A percentile compares a stretch with the other conserved stretches of the same genome.
Conservation (phyloP, 2,329 filamentous ascomycete genomes). For the Coleophoma eucalyptorum region DNA sequence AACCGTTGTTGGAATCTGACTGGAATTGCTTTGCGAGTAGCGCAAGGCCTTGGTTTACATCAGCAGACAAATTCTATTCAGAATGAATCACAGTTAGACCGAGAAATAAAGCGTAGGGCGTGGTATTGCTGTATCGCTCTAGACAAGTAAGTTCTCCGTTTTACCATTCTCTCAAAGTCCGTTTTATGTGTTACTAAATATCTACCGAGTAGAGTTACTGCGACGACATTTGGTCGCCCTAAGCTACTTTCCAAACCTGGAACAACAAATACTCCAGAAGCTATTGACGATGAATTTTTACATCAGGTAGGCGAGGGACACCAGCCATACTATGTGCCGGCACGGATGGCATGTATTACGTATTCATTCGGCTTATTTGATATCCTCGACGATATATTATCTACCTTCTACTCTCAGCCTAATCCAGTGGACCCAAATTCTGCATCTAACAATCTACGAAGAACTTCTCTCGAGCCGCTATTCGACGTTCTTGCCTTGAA, state of each 20-base stretch:
- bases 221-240: constrained; percentile 24
- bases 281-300: constrained; percentile 28
- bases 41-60: constrained; percentile 25
- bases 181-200: background rate
- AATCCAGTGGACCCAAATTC: background rate
- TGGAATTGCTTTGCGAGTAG: constrained; percentile 25
- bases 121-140: constrained; percentile 26
- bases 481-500: constrained; percentile 8
- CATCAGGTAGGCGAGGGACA: constrained; percentile 13
- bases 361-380: constrained; percentile 14
- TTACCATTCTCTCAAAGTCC: background rate
- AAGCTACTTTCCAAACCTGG: constrained; percentile 13
- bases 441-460: background rate
- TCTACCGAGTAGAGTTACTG: constrained; percentile 12
- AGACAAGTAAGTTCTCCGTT: constrained; percentile 18
- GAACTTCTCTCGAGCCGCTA: constrained; percentile 1
- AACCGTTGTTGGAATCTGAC: constrained; percentile 28
- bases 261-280: constrained; percentile 6
- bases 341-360: constrained; percentile 17
- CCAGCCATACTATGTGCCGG: constrained; percentile 16
- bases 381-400: constrained; percentile 13
- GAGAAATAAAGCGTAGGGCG: constrained; percentile 25
- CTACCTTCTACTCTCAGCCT: constrained; percentile 5
- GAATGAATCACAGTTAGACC: constrained; percentile 15
- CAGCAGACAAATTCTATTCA: background rate